phyloP scores from a whole-genome alignment of 352 stramenopile species.

The Phytopythium chamaehyphon region DNA sequence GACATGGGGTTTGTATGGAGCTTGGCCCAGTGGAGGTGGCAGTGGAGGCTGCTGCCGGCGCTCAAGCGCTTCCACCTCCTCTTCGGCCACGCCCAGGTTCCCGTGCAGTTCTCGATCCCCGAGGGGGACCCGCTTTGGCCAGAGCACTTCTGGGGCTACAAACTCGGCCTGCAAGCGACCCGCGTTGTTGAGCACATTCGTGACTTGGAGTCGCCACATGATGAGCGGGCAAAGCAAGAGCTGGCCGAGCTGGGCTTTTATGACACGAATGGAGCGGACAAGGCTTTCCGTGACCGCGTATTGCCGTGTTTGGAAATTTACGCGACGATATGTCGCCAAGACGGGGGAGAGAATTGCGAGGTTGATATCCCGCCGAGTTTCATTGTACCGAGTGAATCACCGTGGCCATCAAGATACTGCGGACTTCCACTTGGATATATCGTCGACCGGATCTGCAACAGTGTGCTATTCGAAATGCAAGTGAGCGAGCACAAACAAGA shows the following conservation, averaged over 20 bases:
- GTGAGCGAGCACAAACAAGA: constrained; percentile 29
- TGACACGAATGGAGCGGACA: constrained; percentile 16
- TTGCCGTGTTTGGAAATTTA: constrained; percentile 44
- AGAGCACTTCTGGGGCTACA: constrained; percentile 68
- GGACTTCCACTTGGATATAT: constrained; percentile 51
- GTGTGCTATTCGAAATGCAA: constrained; percentile 37
- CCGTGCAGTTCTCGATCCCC: constrained; percentile 88
- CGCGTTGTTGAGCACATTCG: constrained; percentile 29
- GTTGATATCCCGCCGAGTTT: constrained; percentile 45
- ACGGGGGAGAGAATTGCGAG: too few species aligned
- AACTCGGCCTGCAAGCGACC: constrained; percentile 55
- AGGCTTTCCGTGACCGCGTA: constrained; percentile 29
- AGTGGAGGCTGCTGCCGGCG: constrained; percentile 54
- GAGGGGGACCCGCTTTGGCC: constrained; percentile 69
- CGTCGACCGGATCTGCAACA: constrained; percentile 37
- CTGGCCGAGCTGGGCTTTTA: constrained; percentile 47
- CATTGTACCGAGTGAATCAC: constrained; percentile 39
- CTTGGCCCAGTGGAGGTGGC: constrained; percentile 64
- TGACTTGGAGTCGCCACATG: constrained; percentile 7
- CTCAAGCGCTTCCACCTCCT: constrained; percentile 74
- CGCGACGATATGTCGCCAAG: constrained; percentile 9
- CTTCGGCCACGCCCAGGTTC: constrained; percentile 86
- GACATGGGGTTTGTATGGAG: constrained; percentile 70
- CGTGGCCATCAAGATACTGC: constrained; percentile 42
- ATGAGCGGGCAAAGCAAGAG: constrained; percentile 15